phyloP scores from a whole-genome alignment of 108 stramenopile genomes.

The Nannochloropsis oceanica region DNA sequence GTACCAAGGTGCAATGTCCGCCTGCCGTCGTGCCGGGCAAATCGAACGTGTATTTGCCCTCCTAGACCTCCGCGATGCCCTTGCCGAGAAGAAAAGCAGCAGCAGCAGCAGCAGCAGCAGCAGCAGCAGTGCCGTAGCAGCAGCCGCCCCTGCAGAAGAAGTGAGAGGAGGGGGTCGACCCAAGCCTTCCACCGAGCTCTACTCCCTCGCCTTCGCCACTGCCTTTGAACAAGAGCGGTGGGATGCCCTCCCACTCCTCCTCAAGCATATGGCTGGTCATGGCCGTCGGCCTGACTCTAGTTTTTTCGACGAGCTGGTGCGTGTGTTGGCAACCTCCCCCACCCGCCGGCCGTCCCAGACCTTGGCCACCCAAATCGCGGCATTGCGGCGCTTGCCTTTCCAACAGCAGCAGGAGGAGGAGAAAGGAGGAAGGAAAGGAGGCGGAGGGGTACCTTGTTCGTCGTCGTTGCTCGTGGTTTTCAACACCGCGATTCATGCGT shows the following conservation, averaged over 20 bases:
- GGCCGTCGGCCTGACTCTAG: neutral
- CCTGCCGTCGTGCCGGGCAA: neutral
- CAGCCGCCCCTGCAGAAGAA: neutral
- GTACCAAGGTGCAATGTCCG: neutral
- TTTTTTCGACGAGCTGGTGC: neutral
- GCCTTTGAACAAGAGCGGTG: neutral
- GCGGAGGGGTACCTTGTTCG: neutral
- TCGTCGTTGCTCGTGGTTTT: neutral
- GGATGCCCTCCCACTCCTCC: neutral
- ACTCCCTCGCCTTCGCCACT: neutral
- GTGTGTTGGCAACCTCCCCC: neutral
- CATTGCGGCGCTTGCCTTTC: neutral
- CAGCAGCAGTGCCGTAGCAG: neutral
- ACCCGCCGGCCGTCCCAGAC: neutral
- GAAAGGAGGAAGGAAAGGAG: neutral
- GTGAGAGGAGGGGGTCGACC: neutral
- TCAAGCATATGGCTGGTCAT: neutral
- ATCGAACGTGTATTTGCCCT: neutral
- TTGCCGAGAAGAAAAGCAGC: neutral
- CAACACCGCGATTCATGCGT: slow-evolving; percentile 17
- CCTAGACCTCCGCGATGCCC: neutral
- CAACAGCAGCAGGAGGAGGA: neutral
- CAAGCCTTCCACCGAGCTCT: neutral
- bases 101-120: neutral
- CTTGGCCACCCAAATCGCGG: neutral